Evolutionary conservation across 805 yeast species (phyloP).

Genomic region (Metschnikowia gelsemii): DNA sequence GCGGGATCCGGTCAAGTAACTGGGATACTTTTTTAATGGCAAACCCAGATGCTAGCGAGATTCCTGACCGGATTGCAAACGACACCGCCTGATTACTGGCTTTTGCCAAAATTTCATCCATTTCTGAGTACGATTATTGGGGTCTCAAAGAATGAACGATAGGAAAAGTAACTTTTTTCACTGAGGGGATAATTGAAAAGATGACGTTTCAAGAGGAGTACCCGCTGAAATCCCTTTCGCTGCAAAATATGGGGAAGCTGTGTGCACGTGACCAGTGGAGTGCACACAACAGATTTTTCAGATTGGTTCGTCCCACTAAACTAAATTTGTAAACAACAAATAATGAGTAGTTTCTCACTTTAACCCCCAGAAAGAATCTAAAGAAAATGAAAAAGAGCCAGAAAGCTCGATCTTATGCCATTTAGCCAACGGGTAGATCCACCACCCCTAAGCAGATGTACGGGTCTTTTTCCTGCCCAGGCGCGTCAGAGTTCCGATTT

Average conservation of each 20-base stretch:
- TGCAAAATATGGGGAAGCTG: not conserved
- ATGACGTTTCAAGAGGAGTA: too few relatives aligned
- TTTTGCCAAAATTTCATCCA: conserved; percentile 46
- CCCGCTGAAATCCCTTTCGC: too few relatives aligned
- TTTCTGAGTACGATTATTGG: conserved; percentile 12
- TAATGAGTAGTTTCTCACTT: too few relatives aligned
- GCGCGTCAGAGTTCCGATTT: conserved; percentile 2
- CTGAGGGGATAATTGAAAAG: too few relatives aligned
- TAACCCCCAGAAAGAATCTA: not conserved
- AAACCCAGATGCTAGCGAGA: conserved; percentile 70
- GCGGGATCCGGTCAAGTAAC: conserved; percentile 56
- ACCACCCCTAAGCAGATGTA: conserved; percentile 4
- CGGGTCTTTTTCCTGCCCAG: conserved; percentile 1
- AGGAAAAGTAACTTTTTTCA: too few relatives aligned
- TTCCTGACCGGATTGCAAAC: conserved; percentile 74
- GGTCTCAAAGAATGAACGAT: not conserved
- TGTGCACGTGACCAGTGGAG: not conserved
- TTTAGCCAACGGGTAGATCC: not conserved
- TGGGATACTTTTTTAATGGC: conserved; percentile 64
- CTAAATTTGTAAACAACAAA: too few relatives aligned
- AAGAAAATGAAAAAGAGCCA: too few relatives aligned
- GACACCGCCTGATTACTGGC: conserved; percentile 81
- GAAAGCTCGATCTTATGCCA: too few relatives aligned
- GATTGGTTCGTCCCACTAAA: too few relatives aligned
- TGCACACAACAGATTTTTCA: too few relatives aligned